A percentile compares a stretch with the other conserved stretches of the same genome.
Conservation (phyloP, 208 protist species). For the Novymonas esmeraldas region DNA sequence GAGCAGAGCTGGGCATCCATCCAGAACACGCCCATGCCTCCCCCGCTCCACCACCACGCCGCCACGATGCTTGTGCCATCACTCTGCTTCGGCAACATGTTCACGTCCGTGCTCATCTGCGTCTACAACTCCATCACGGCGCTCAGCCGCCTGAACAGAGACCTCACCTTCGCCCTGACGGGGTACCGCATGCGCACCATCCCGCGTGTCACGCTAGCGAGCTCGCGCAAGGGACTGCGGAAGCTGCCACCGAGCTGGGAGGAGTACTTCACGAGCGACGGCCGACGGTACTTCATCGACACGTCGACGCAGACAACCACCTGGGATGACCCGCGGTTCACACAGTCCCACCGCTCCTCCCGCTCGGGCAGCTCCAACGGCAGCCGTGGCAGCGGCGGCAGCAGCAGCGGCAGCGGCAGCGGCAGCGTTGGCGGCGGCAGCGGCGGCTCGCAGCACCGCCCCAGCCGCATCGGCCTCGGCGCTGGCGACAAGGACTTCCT, state of each 20-base stretch:
- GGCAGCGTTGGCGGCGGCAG: slow-evolving; percentile 1
- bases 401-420: background rate
- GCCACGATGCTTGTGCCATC: slow-evolving; percentile 72
- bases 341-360: slow-evolving; percentile 11
- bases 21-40: slow-evolving; percentile 77
- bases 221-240: slow-evolving; percentile 38
- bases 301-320: slow-evolving; percentile 56
- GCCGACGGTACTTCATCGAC: slow-evolving; percentile 75
- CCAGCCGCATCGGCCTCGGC: slow-evolving; percentile 45
- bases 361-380: slow-evolving; percentile 19
- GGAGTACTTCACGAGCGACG: slow-evolving; percentile 81
- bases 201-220: slow-evolving; percentile 57
- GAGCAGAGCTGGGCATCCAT: slow-evolving; percentile 75
- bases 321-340: slow-evolving; percentile 69
- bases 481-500: slow-evolving; percentile 57
- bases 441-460: slow-evolving; percentile 25
- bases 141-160: slow-evolving; percentile 62
- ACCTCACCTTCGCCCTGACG: slow-evolving; percentile 69
- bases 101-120: slow-evolving; percentile 79
- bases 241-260: slow-evolving; percentile 74
- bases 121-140: slow-evolving; percentile 84
- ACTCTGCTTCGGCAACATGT: slow-evolving; percentile 84
- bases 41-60: slow-evolving; percentile 74
- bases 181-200: slow-evolving; percentile 78
- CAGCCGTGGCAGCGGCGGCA: slow-evolving; percentile 1